A percentile compares a stretch with the other conserved stretches of the same genome.
These are phyloP conservation scores for Bipolaris victoriae DNA, from an alignment of 2,329 filamentous ascomycete genomes.

Conservation along the genomic window DNA sequence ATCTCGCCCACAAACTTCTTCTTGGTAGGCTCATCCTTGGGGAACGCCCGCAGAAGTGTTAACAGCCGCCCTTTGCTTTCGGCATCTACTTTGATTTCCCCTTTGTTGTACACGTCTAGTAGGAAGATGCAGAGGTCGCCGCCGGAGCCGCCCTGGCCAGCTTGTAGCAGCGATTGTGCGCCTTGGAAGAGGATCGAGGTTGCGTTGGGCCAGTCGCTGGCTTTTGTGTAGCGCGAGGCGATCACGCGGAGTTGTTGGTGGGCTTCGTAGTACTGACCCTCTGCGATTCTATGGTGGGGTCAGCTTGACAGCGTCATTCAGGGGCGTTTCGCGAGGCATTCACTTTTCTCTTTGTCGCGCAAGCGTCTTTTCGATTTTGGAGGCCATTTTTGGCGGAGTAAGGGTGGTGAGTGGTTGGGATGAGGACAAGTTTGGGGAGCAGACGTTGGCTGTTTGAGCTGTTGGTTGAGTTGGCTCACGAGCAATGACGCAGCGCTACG, in stretches of 20 bases:
- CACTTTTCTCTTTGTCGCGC: slow-evolving; percentile 79
- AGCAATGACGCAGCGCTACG: slow-evolving; percentile 28
- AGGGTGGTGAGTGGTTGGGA: not conserved
- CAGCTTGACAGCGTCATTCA: slow-evolving; percentile 9
- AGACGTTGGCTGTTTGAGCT: slow-evolving; percentile 4
- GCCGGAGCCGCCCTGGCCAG: slow-evolving; percentile 91
- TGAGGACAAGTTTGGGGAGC: not conserved
- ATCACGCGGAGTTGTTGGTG: slow-evolving; percentile 98
- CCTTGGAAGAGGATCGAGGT: slow-evolving; percentile 86
- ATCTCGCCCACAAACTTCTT: slow-evolving; percentile 92
- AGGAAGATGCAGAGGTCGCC: slow-evolving; percentile 88
- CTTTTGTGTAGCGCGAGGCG: slow-evolving; percentile 90
- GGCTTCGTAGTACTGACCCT: slow-evolving; percentile 96
- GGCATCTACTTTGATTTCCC: slow-evolving; percentile 77
- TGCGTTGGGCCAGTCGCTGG: slow-evolving; percentile 80
- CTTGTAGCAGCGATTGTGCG: slow-evolving; percentile 82
- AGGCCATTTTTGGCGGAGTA: slow-evolving; percentile 27
- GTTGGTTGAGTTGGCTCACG: slow-evolving; percentile 7
- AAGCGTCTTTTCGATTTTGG: slow-evolving; percentile 74
- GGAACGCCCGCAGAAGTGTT: slow-evolving; percentile 80
- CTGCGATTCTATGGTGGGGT: slow-evolving; percentile 69
- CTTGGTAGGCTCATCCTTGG: slow-evolving; percentile 81
- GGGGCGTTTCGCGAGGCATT: slow-evolving; percentile 10
- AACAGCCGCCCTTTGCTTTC: slow-evolving; percentile 75
- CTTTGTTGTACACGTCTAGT: slow-evolving; percentile 89